A percentile compares a stretch with the other conserved stretches of the same genome.
Evolutionary conservation across 192 early-diverging fungal species (phyloP).

Genomic region (Coemansia aciculifera): DNA sequence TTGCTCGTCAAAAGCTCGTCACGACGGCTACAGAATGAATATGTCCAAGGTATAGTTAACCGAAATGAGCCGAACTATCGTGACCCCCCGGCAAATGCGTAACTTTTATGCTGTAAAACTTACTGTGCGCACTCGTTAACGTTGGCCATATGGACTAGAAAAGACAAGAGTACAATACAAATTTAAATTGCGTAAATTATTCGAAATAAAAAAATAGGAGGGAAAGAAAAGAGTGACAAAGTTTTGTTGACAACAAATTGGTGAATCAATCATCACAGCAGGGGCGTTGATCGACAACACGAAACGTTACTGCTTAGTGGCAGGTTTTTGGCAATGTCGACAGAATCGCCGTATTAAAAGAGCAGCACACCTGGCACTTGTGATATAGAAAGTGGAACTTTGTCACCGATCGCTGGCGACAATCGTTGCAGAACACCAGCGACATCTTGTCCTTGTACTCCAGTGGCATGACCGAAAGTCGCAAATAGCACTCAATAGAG

Average conservation of each 20-base stretch:
- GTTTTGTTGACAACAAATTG: not conserved
- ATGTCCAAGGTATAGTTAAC: not conserved
- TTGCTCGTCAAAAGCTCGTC: slow-evolving; percentile 45
- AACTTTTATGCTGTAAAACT: slow-evolving; percentile 4
- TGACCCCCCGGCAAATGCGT: not conserved
- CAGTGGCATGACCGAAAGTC: slow-evolving; percentile 81
- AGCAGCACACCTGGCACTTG: slow-evolving; percentile 80
- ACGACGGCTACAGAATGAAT: slow-evolving; percentile 33
- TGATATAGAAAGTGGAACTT: slow-evolving; percentile 97
- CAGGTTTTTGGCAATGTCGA: slow-evolving; percentile 12
- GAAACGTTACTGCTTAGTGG: not conserved
- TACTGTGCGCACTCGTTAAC: slow-evolving; percentile 42
- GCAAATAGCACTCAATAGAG: slow-evolving; percentile 80
- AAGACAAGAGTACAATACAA: not conserved
- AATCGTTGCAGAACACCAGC: slow-evolving; percentile 92
- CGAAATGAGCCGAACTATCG: not conserved
- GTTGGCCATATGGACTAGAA: slow-evolving; percentile 26
- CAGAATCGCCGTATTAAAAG: slow-evolving; percentile 81
- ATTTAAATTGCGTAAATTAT: not conserved
- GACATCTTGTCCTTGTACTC: slow-evolving; percentile 78
- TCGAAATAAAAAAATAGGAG: not conserved
- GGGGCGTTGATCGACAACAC: too few species aligned
- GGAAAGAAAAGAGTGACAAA: not conserved
- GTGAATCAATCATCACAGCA: slow-evolving; percentile 8
- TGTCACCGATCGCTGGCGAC: slow-evolving; percentile 77